Base-by-base conservation (phyloP, 306 rosid genomes). In the Malus fusca region DNA sequence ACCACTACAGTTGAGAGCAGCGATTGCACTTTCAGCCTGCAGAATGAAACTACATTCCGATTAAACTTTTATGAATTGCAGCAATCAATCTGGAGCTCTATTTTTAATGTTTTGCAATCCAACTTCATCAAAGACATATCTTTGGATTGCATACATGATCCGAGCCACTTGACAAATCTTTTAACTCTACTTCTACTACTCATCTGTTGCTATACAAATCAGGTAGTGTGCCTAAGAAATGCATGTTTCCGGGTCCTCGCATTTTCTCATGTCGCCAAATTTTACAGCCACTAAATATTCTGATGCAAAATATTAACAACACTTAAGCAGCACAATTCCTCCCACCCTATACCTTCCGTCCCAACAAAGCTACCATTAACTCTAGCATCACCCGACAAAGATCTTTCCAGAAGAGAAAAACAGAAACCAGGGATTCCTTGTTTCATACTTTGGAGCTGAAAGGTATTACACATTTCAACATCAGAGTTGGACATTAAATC, bases 1-100 rank as follows among this genome's bases (percentile, higher is more conserved):
- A 66, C 86, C 86, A 52, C 86, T 83, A 48, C 86, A 83, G 48
- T 83, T 83, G 19, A 83, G 86, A 83, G 86, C 86, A 66, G 86
- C 86, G 67, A 83, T 83, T 48, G 86, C 86, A 75, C 86, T 83
- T 83, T 83, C 96, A 74, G 98, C 98, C 98, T 94, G 92, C 78
- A 88, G 73, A 71, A 66, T 69, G 44, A 10, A 62, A 68, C 17
- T 28, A 69, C 66, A 61, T 37, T 66, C 55, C 65, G 12, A 28
- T 68, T 26, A 75, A 19, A 48, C 35, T 69, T 33, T 25, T 14
- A 73, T 43, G 22, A 70, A 62, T 30, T 69, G 23, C 75, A 8
- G 37, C 66, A 65, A 43, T 22, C 46, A 37, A 37, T 55, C 5
- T 11, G 60, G 28, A 2, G 22, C n/a, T 61, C 68, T 60, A 23